phyloP scores from a whole-genome alignment of 1,284 basidiomycete genomes.

The Pseudozyma flocculosa region DNA sequence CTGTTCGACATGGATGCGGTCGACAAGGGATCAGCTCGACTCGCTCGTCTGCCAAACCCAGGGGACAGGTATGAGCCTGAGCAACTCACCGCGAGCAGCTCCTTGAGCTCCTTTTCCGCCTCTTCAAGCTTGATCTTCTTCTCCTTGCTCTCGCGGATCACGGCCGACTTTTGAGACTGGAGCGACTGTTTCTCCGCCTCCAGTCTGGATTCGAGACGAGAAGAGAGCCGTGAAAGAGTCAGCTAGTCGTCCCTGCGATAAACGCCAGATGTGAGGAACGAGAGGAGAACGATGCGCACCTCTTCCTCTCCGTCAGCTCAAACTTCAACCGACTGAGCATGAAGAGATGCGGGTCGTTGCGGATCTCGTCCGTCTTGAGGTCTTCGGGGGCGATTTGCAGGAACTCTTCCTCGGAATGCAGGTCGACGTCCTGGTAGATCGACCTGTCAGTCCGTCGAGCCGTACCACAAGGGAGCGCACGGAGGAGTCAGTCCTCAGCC shows the following conservation, averaged over 20 bases:
- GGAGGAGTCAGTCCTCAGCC: no score
- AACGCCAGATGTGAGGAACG: no score
- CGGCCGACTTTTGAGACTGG: slow-evolving; percentile 19
- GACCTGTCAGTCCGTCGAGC: not conserved
- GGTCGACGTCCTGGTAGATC: slow-evolving; percentile 29
- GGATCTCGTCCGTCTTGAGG: slow-evolving; percentile 3
- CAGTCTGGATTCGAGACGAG: no score
- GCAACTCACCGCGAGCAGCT: slow-evolving; percentile 5
- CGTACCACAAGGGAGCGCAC: no score
- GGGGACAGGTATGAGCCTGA: no score
- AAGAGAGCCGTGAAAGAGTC: no score
- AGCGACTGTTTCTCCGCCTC: slow-evolving; percentile 19
- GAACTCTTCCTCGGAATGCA: slow-evolving; percentile 21
- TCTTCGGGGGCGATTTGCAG: not conserved
- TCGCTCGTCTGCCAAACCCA: no score
- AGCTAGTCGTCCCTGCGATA: no score
- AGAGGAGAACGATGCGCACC: not conserved
- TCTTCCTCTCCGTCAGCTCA: slow-evolving; percentile 24
- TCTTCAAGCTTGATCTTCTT: slow-evolving; percentile 29
- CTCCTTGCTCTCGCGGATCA: slow-evolving; percentile 26
- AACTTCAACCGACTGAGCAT: slow-evolving; percentile 26
- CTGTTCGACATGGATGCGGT: no score
- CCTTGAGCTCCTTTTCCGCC: slow-evolving; percentile 19
- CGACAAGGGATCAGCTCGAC: no score
- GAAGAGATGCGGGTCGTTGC: slow-evolving; percentile 15